phyloP scores from a whole-genome alignment of 495 filamentous ascomycete species.

The Pyrenopolyporus hunteri region DNA sequence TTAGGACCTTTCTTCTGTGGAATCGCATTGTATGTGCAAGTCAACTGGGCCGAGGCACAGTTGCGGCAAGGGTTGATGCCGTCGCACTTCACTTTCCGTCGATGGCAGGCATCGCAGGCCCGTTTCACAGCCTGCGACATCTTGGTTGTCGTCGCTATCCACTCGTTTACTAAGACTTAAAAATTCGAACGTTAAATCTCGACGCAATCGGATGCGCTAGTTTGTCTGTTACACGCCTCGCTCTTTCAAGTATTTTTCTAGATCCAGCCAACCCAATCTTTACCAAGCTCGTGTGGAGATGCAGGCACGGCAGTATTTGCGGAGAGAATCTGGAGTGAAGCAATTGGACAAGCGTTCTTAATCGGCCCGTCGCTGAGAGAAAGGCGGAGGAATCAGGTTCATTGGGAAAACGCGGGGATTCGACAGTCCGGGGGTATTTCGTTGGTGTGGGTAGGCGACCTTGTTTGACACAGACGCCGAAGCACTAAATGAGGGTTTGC shows the following conservation, averaged over 20 bases:
- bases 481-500: slow-evolving; percentile 15
- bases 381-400: slow-evolving; percentile 43
- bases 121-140: slow-evolving; percentile 66
- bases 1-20: slow-evolving; percentile 89
- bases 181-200: not conserved
- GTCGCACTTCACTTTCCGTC: slow-evolving; percentile 82
- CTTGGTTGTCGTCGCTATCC: slow-evolving; percentile 20
- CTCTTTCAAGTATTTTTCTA: slow-evolving; percentile 29
- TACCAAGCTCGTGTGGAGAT: slow-evolving; percentile 19
- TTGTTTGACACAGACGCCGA: slow-evolving; percentile 4
- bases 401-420: slow-evolving; percentile 46
- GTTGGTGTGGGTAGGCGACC: slow-evolving; percentile 15
- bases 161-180: slow-evolving; percentile 2
- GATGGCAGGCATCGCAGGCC: slow-evolving; percentile 83
- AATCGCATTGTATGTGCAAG: slow-evolving; percentile 81
- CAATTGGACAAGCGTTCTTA: slow-evolving; percentile 41
- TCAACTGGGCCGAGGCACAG: slow-evolving; percentile 68
- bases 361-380: slow-evolving; percentile 44
- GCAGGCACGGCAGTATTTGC: slow-evolving; percentile 32
- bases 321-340: slow-evolving; percentile 39
- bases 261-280: slow-evolving; percentile 29
- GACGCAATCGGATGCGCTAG: slow-evolving; percentile 23
- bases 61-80: slow-evolving; percentile 74
- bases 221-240: slow-evolving; percentile 10
- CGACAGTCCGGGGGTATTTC: slow-evolving; percentile 32